A percentile compares a stretch with the other conserved stretches of the same genome.
phyloP scores from a whole-genome alignment of 768 basidiomycete species.

The Suillus alpinus region DNA sequence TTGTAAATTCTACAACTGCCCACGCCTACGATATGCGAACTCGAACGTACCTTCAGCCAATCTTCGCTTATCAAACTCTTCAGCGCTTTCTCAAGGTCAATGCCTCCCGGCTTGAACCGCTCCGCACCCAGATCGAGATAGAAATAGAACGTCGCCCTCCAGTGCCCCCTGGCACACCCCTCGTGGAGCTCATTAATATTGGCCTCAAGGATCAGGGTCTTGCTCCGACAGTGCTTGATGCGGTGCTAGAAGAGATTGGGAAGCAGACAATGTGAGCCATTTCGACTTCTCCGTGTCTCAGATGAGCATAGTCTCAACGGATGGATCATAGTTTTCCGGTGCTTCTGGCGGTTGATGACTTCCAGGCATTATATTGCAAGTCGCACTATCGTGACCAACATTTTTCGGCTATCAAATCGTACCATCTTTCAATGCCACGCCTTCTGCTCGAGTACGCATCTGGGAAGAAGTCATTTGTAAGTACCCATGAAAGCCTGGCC shows the following conservation, averaged over 20 bases:
- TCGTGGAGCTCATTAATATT: conserved; percentile 55
- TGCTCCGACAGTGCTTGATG: conserved; percentile 56
- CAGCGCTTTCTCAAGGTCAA: conserved; percentile 65
- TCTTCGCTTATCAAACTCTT: conserved; percentile 60
- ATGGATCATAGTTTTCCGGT: conserved; percentile 60
- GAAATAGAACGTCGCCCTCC: conserved; percentile 45
- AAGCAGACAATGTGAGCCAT: conserved; percentile 57
- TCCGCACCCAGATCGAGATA: conserved; percentile 42
- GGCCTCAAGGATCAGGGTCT: conserved; percentile 51
- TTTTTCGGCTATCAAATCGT: conserved; percentile 64
- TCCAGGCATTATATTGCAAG: conserved; percentile 73
- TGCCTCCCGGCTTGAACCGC: conserved; percentile 34
- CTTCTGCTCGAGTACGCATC: conserved; percentile 75
- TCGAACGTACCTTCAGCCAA: conserved; percentile 73
- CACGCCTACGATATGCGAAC: conserved; percentile 75
- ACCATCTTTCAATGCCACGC: conserved; percentile 77
- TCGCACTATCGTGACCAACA: conserved; percentile 74
- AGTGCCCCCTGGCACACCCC: conserved; percentile 45
- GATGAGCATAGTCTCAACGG: not conserved
- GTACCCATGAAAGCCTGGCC: conserved; percentile 24
- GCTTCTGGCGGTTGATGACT: conserved; percentile 82
- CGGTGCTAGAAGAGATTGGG: conserved; percentile 59
- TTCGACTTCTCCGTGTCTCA: not conserved
- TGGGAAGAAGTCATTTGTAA: conserved; percentile 66
- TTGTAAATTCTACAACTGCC: conserved; percentile 73